These are phyloP conservation scores for Primulina eburnea DNA, from an alignment of 257 asterid genomes.

Conservation along the genomic window DNA sequence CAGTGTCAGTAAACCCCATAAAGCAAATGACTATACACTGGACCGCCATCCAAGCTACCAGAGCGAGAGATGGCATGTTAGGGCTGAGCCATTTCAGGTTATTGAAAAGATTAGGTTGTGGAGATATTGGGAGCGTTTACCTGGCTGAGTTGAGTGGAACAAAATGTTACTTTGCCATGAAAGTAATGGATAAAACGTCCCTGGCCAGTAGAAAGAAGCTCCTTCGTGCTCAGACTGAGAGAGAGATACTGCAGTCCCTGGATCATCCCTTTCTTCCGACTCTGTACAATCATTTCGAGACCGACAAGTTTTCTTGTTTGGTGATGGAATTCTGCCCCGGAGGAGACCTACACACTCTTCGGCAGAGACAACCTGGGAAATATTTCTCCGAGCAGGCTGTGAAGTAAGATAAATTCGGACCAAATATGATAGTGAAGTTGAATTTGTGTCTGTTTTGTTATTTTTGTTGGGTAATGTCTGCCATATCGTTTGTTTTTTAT, in stretches of 20 bases:
- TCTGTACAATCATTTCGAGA: slow-evolving; percentile 45
- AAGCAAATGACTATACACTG: slow-evolving; percentile 45
- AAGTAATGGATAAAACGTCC: slow-evolving; percentile 51
- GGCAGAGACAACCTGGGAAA: slow-evolving; percentile 54
- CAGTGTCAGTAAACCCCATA: slow-evolving; percentile 52
- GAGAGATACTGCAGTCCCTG: slow-evolving; percentile 49
- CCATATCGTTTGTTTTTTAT: slow-evolving; percentile 12
- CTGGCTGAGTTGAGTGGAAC: slow-evolving; percentile 51
- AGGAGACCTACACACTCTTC: slow-evolving; percentile 51
- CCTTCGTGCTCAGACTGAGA: slow-evolving; percentile 54
- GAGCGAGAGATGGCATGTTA: slow-evolving; percentile 38
- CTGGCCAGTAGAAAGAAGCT: slow-evolving; percentile 54
- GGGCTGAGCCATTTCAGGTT: slow-evolving; percentile 54
- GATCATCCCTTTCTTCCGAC: slow-evolving; percentile 64
- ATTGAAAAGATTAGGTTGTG: slow-evolving; percentile 52
- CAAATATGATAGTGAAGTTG: background rate
- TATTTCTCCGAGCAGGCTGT: slow-evolving; percentile 55
- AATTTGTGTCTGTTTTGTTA: background rate
- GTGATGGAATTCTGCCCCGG: slow-evolving; percentile 59
- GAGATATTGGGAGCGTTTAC: slow-evolving; percentile 59
- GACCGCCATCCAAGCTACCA: slow-evolving; percentile 51
- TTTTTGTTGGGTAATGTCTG: background rate
- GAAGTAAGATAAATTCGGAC: slow-evolving; percentile 36
- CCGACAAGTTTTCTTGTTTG: slow-evolving; percentile 50
- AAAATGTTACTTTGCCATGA: slow-evolving; percentile 50